A percentile compares a stretch with the other conserved stretches of the same genome.
Conservation (phyloP, 108 stramenopile species). For the Skeletonema grethae region DNA sequence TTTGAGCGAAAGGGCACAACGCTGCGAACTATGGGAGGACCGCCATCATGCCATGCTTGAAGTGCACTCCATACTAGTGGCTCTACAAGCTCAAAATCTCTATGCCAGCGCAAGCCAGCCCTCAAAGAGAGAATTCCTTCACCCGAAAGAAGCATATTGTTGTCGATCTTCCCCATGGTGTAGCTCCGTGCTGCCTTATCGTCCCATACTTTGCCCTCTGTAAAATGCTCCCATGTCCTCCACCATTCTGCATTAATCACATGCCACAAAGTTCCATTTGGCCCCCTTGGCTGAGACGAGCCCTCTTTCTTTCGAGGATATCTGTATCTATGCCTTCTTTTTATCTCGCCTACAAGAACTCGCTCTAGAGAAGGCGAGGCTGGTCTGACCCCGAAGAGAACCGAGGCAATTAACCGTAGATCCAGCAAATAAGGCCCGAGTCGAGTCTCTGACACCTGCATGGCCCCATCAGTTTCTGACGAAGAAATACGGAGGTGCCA, state of each 20-base stretch:
- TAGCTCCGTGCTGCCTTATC: constrained; percentile 39
- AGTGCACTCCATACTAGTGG: constrained; percentile 85
- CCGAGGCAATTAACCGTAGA: constrained; percentile 71
- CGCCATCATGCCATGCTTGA: constrained; percentile 93
- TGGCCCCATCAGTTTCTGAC: constrained; percentile 17
- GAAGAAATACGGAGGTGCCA: constrained; percentile 61
- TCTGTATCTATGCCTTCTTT: constrained; percentile 68
- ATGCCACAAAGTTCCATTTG: constrained; percentile 84
- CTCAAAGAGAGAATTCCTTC: constrained; percentile 77
- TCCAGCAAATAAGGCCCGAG: constrained; percentile 72
- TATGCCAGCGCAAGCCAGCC: constrained; percentile 67
- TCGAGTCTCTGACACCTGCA: constrained; percentile 37
- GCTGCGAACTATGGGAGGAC: constrained; percentile 79
- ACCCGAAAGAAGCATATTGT: constrained; percentile 67
- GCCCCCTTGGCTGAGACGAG: constrained; percentile 70
- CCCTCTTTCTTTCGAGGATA: constrained; percentile 61
- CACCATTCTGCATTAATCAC: constrained; percentile 79
- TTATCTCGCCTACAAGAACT: constrained; percentile 64
- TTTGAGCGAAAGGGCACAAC: constrained; percentile 70
- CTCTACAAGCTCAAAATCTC: constrained; percentile 85
- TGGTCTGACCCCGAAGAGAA: constrained; percentile 84
- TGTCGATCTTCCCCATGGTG: constrained; percentile 68
- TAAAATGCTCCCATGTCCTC: constrained; percentile 60
- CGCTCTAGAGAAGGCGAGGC: constrained; percentile 64
- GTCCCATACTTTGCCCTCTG: constrained; percentile 39